Evolutionary conservation across 768 basidiomycete species (phyloP), one percentile per base, ranked within the genome.

Genomic region (Phylloporus arenicola): DNA sequence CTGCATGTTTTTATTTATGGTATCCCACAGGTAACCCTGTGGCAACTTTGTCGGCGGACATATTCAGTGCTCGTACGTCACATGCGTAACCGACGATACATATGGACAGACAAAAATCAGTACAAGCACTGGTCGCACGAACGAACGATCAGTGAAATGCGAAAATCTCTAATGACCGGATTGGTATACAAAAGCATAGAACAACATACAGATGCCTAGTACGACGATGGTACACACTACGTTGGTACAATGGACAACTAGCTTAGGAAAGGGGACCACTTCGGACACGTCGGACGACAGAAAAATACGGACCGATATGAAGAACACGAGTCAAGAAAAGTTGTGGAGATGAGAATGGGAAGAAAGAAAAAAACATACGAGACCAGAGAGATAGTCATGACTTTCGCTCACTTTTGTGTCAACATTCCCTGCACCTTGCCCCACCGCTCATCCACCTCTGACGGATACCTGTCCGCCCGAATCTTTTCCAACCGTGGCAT

Each of bases 401-500:
- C 2, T 11, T 1, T 12, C 3, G 13, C n/a, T 61, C 35, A 48
- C 20, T 13, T 49, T 11, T 16, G 12, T 27, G 25, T 19, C 42
- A 60, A 11, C 47, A 59, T 29, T 14, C 14, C 35, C 7, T 62
- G 53, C 17, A 60, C 53, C 33, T 13, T 43, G 8, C 4, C 19
- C 60, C 60, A 60, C 29, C 48, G 59, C 25, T 37, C 34, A 14
- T 55, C 51, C 34, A 53, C 37, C 12, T 56, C 63, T 4, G 27
- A n/a, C 24, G 48, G 42, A 46, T 55, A 55, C 39, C 17, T 55
- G 8, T 56, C 55, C n/a, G 45, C n/a, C 13, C 34, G 39, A 20
- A 64, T 55, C 41, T 20, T 55, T 41, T 58, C 61, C 35, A 64
- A n/a, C 13, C 58, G 56, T 2, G 63, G 63, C 56, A 64, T 64